Conservation (phyloP, 768 basidiomycete species). For the Leucocoprinus leucothites region DNA sequence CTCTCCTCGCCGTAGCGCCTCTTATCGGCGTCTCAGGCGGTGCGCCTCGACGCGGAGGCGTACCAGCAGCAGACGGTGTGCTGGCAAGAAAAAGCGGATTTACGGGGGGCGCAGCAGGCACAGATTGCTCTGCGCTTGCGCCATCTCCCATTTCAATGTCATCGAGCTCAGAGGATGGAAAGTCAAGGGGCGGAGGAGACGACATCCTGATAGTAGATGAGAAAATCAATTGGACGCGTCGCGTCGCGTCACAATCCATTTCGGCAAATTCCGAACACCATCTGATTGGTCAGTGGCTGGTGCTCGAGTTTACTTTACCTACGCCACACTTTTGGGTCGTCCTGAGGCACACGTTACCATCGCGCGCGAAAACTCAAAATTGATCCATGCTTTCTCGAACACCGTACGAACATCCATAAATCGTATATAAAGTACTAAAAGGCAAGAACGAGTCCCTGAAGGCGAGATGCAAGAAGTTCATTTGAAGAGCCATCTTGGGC, state of each 20-base stretch:
- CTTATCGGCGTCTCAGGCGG: constrained; percentile 47
- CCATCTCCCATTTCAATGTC: constrained; percentile 52
- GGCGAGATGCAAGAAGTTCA: too few species aligned
- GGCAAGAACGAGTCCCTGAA: too few species aligned
- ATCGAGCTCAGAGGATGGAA: constrained; percentile 59
- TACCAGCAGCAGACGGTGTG: constrained; percentile 51
- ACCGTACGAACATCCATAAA: too few species aligned
- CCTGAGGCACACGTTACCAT: too few species aligned
- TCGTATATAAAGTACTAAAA: too few species aligned
- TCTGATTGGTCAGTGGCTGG: too few species aligned
- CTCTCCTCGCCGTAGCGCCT: constrained; percentile 46
- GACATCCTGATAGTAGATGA: constrained; percentile 42
- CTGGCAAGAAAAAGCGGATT: constrained; percentile 53
- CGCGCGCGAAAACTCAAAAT: too few species aligned
- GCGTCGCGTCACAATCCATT: constrained; percentile 46
- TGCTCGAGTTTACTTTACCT: too few species aligned
- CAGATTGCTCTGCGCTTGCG: constrained; percentile 13
- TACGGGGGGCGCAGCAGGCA: constrained; percentile 37
- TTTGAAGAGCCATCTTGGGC: constrained; percentile 6
- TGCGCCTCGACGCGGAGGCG: constrained; percentile 39
- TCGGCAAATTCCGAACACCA: constrained; percentile 1
- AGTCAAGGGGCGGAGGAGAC: constrained; percentile 61
- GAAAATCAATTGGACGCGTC: constrained; percentile 34
- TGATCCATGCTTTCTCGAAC: too few species aligned
- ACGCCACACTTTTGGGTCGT: too few species aligned